phyloP scores from a whole-genome alignment of 2,329 filamentous ascomycete species.

The Neofusicoccum ribis region DNA sequence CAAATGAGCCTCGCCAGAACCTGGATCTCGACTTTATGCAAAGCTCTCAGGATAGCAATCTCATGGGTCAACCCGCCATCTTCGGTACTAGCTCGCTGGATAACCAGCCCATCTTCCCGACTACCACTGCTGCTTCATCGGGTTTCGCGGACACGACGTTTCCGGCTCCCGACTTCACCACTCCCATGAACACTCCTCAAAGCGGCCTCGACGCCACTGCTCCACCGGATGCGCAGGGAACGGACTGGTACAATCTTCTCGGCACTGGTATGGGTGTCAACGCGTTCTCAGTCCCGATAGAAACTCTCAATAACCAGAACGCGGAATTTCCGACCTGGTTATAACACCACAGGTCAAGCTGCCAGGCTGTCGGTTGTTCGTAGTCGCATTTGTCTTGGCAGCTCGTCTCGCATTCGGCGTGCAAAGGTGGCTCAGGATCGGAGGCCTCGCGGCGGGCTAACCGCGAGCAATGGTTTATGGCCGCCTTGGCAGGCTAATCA shows the following conservation, averaged over 20 bases:
- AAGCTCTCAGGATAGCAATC: conserved; percentile 6
- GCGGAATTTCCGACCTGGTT: conserved; percentile 31
- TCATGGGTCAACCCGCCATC: conserved; percentile 6
- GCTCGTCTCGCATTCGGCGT: background rate
- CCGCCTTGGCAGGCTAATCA: conserved; percentile 12
- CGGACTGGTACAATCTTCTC: conserved; percentile 24
- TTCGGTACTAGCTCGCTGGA: conserved; percentile 13
- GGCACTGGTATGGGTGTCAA: conserved; percentile 15
- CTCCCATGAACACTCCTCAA: background rate
- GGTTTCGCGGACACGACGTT: background rate
- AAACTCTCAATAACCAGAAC: conserved; percentile 22
- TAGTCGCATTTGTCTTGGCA: background rate
- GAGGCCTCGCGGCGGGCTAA: conserved; percentile 6
- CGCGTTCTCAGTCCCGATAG: conserved; percentile 10
- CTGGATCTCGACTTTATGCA: conserved; percentile 35
- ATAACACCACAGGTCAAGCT: conserved; percentile 27
- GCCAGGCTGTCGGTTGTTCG: conserved; percentile 16
- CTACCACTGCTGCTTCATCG: conserved; percentile 18
- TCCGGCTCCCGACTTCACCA: conserved; percentile 8
- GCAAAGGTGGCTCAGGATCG: background rate
- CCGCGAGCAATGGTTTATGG: conserved; percentile 9
- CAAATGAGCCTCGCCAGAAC: conserved; percentile 26
- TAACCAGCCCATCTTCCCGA: conserved; percentile 19
- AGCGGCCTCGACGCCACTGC: conserved; percentile 1
- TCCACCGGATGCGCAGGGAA: conserved; percentile 29